These are phyloP conservation scores for Lactifluus rugatus DNA, from an alignment of 768 basidiomycete genomes.

Conservation along the genomic window DNA sequence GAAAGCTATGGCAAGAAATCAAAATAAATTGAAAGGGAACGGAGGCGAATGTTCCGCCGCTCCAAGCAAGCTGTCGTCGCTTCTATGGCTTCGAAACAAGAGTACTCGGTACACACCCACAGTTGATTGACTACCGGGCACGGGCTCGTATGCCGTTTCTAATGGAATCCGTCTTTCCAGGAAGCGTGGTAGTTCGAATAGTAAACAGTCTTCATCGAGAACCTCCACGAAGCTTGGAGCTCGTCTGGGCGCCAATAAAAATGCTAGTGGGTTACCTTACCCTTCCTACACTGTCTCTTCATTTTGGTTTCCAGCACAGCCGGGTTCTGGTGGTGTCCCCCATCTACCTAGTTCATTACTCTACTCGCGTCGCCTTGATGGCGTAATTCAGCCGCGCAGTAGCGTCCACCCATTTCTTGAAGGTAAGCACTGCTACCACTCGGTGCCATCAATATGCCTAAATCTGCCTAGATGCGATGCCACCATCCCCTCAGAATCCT, in stretches of 20 bases:
- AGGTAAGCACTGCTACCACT: conserved; percentile 1
- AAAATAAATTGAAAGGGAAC: not conserved
- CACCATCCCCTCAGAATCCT: conserved; percentile 38
- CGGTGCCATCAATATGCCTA: not conserved
- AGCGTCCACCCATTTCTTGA: conserved; percentile 7
- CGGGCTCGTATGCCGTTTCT: not conserved
- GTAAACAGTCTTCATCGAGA: not conserved
- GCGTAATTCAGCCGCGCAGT: conserved; percentile 16
- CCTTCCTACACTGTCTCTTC: not conserved
- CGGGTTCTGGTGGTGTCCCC: not conserved
- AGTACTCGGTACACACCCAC: not conserved
- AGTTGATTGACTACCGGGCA: not conserved
- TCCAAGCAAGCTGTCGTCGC: not conserved
- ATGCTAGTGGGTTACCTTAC: not conserved
- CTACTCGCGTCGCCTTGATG: conserved; percentile 20
- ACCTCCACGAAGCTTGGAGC: not conserved
- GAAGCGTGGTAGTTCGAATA: not conserved
- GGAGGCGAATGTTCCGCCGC: not conserved
- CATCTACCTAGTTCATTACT: not conserved
- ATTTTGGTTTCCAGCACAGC: not conserved
- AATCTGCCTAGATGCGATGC: conserved; percentile 33
- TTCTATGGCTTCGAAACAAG: not conserved
- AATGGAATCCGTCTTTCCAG: not conserved
- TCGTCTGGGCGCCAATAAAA: not conserved
- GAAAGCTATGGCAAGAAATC: not conserved